Evolutionary conservation across 2,329 filamentous ascomycete species (phyloP), one percentile per base, ranked within the genome.

Genomic region (Microcyclosporella mali): DNA sequence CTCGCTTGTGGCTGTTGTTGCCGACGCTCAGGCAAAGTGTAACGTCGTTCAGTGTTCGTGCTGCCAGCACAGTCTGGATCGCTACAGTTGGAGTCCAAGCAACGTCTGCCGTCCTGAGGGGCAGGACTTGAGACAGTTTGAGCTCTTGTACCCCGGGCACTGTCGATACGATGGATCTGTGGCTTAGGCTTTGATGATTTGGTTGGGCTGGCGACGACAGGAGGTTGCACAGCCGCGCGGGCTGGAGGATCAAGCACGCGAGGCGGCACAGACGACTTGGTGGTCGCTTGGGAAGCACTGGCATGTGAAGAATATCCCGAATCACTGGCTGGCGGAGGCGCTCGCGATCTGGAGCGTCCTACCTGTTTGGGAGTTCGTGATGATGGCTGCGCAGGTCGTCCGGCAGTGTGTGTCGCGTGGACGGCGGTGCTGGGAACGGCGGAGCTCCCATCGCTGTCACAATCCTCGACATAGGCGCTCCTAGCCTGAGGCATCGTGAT

Each of bases 291-390:
- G 18, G 46, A 37, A 11, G 46, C 49, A 35, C 51, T 52, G 34
- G 39, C 46, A 27, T 56, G 53, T 34, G 75, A 79, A 50, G 75
- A 79, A 68, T 80, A 80, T 56, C 77, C 77, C 52, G 77, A 79
- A 64, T 82, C 78, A 64, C 73, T 78, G 54, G 71, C 70, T 30
- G 45, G 43, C 33, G 31, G n/a, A 21, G 35, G 14, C 10, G 33
- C 16, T 18, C 16, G 15, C n/a, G 14, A n/a, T 12, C 12, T 21
- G 33, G 34, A 40, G 16, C 41, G 45, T 30, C 36, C 43, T 35
- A 45, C 38, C 4, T 57, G 46, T 57, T 58, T 61, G 30, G 40
- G 43, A 34, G 52, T 57, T 53, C 55, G 56, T 48, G 52, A 58
- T 56, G 55, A 66, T 16, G 45, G 47, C 37, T 41, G 70, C 50